A percentile compares a stretch with the other conserved stretches of the same genome.
Evolutionary conservation across 176 grass and related monocot species (phyloP).

Genomic region (barley (Hordeum vulgare)): DNA sequence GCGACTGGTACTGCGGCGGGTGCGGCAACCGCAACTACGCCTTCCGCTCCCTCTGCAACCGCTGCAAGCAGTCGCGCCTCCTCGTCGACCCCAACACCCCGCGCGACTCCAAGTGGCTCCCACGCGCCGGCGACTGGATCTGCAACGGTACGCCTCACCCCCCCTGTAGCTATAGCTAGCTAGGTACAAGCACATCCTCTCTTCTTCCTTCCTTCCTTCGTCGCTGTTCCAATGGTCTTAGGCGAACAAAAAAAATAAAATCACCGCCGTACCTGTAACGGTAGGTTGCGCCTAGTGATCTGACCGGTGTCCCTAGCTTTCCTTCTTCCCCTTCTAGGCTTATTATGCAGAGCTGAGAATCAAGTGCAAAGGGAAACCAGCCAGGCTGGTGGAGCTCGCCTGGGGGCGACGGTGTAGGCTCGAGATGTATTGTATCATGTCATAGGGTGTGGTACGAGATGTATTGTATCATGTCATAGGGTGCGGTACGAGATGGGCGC

Average conservation of each 20-base stretch:
- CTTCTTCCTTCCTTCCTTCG: neutral
- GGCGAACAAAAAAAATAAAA: too few relatives aligned
- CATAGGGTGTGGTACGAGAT: neutral
- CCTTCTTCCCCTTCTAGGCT: neutral
- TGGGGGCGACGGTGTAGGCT: neutral
- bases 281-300: neutral
- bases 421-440: neutral
- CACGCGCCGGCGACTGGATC: slow-evolving; percentile 96
- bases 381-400: neutral
- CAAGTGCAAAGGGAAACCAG: neutral
- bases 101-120: slow-evolving; percentile 91
- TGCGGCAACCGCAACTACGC: slow-evolving; percentile 98
- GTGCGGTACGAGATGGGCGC: neutral
- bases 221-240: too few relatives aligned
- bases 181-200: neutral
- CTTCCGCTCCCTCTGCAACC: slow-evolving; percentile 96
- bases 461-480: neutral
- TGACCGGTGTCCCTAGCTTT: neutral
- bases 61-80: slow-evolving; percentile 92
- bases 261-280: neutral
- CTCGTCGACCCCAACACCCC: slow-evolving; percentile 82
- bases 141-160: slow-evolving; percentile 26
- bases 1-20: slow-evolving; percentile 80
- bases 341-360: neutral
- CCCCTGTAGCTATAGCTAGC: neutral